Base-by-base conservation (phyloP, 1,284 basidiomycete genomes). In the Cutaneotrichosporon arboriforme region DNA sequence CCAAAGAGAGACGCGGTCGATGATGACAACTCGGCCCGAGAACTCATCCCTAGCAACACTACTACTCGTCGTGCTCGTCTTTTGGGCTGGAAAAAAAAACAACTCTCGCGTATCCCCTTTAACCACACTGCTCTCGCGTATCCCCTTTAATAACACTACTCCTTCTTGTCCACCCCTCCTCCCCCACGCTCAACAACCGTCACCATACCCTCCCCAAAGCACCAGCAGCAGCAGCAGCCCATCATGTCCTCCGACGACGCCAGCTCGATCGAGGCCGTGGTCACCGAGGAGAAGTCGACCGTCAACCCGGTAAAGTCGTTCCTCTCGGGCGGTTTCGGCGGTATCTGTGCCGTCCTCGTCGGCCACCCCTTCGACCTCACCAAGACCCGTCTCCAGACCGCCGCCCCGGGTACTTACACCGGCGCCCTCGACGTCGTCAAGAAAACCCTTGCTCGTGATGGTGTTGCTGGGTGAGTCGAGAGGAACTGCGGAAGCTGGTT, bases 311-410 rank as follows among this genome's bases (percentile, higher is more conserved):
- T 84, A 66, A 94, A 93, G 77, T 84, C 88, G 8, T 93, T 93
- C 77, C 77, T 91, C 54, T 83, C 88, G 42, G 94, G 94, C 64
- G 94, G 94, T 39, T 87, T 90, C 65, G 94, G 94, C 63, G 93
- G 94, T 66, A 46, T 60, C 67, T 35, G 68, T 58, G 59, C 55
- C 55, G 70, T 73, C 4, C 66, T 73, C 43, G 68, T 71, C 87
- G 94, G 94, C 4, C 96, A 98, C 69, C 94, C 94, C 8, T 98
- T 98, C 71, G 94, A 98, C 77, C 78, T 98, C 64, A 96, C 90
- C 56, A 97, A 97, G 80, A 97, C 92, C 31, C 83, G 92, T 53
- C 76, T 99, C 63, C 96, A 99, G 77, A 98, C 96, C 8, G 94
- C 96, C 7, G 65, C 84, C 14, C 84, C 88, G 17, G 94, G 96